Conservation (phyloP, 2,329 filamentous ascomycete species). For the Colletotrichum filicis region DNA sequence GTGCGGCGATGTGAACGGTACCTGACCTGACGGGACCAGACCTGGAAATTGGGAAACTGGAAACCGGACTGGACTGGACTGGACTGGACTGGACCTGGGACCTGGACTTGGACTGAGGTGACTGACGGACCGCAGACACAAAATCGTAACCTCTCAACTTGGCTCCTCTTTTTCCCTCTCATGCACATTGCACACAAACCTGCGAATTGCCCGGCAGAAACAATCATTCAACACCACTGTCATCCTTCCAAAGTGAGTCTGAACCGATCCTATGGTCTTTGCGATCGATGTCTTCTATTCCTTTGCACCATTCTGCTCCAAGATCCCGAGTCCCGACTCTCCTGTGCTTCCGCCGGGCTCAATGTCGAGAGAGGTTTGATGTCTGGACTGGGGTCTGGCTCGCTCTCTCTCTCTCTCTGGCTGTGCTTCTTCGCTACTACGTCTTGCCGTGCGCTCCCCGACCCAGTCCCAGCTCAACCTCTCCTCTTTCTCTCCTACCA, state of each 20-base stretch:
- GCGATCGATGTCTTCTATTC: conserved; percentile 47
- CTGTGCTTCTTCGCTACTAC: conserved; percentile 16
- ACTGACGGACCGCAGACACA: conserved; percentile 47
- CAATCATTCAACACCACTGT: conserved; percentile 45
- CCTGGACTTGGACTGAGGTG: conserved; percentile 16
- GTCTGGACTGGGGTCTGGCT: conserved; percentile 1
- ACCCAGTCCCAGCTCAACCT: conserved; percentile 22
- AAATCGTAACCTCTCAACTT: conserved; percentile 53
- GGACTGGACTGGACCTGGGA: conserved; percentile 14
- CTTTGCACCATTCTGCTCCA: conserved; percentile 34
- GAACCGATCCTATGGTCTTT: conserved; percentile 45
- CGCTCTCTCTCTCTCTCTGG: neutral
- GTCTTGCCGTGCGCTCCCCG: conserved; percentile 17
- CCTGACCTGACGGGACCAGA: neutral
- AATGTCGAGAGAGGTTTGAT: conserved; percentile 11
- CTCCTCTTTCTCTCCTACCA: conserved; percentile 29
- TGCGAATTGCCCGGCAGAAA: conserved; percentile 48
- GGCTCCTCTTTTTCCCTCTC: conserved; percentile 55
- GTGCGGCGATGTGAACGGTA: too few species aligned
- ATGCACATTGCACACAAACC: conserved; percentile 53
- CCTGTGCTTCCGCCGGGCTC: neutral
- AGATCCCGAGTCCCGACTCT: conserved; percentile 6
- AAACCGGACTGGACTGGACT: conserved; percentile 18
- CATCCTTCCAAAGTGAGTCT: conserved; percentile 50
- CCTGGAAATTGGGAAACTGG: conserved; percentile 11